phyloP scores from a whole-genome alignment of 768 basidiomycete genomes.

The Paxillus involutus region DNA sequence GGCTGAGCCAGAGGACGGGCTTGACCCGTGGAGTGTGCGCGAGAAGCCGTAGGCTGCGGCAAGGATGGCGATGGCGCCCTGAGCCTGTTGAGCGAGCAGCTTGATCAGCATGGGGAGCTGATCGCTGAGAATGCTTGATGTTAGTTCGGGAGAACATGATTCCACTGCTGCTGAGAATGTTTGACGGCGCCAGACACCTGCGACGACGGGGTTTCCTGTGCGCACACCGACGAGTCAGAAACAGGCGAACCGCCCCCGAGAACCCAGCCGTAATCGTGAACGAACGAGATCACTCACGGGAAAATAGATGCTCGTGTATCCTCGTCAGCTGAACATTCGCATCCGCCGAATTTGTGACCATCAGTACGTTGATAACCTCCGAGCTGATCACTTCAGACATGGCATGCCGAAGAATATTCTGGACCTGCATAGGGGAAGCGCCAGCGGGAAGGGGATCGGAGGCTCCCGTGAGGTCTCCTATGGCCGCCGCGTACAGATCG shows the following conservation, averaged over 20 bases:
- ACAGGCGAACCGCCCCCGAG: too few relatives aligned
- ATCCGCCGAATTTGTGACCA: conserved; percentile 83
- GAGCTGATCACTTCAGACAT: conserved; percentile 72
- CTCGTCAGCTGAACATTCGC: conserved; percentile 82
- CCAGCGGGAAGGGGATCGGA: conserved; percentile 43
- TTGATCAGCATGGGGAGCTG: conserved; percentile 65
- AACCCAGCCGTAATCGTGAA: neutral
- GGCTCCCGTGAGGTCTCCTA: conserved; percentile 58
- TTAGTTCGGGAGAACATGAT: conserved; percentile 69
- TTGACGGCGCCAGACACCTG: conserved; percentile 86
- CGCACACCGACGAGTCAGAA: too few relatives aligned
- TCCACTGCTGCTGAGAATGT: conserved; percentile 89
- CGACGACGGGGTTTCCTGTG: conserved; percentile 83
- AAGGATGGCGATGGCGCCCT: conserved; percentile 56
- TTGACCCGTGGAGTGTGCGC: conserved; percentile 81
- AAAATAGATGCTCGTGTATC: conserved; percentile 87
- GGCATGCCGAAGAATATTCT: conserved; percentile 78
- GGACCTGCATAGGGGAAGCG: conserved; percentile 67
- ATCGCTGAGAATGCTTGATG: conserved; percentile 63
- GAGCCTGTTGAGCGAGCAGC: conserved; percentile 44
- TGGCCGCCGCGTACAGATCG: conserved; percentile 55
- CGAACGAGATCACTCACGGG: conserved; percentile 52
- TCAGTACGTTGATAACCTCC: conserved; percentile 81
- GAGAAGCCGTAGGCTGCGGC: conserved; percentile 78
- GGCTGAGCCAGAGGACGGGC: conserved; percentile 46